phyloP scores from a whole-genome alignment of 208 protist genomes.

The Leishmania martiniquensis region DNA sequence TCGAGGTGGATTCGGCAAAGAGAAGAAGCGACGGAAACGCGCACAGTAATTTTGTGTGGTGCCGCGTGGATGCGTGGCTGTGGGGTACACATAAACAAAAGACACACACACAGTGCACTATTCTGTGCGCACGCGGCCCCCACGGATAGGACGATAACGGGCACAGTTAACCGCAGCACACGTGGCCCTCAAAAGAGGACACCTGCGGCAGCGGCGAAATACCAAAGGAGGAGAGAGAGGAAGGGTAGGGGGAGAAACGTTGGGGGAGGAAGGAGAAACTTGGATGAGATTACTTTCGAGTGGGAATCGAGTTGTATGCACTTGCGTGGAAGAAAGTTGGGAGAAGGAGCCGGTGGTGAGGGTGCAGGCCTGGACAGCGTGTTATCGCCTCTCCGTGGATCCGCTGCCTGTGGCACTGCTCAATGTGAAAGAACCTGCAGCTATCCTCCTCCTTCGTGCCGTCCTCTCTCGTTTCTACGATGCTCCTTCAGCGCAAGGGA shows the following conservation, averaged over 20 bases:
- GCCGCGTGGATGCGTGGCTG: not conserved
- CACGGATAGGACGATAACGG: not conserved
- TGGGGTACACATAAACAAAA: not conserved
- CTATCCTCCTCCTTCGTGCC: not conserved
- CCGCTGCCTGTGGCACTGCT: not conserved
- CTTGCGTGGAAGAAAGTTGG: not conserved
- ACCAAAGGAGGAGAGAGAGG: not conserved
- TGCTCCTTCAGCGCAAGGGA: not conserved
- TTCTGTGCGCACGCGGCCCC: not conserved
- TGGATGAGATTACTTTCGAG: not conserved
- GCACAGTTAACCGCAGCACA: not conserved
- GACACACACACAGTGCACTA: not conserved
- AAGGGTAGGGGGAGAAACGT: not conserved
- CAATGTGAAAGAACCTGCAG: not conserved
- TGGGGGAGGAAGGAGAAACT: not conserved
- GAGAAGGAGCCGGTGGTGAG: not conserved
- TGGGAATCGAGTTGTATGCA: not conserved
- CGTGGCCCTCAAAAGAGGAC: not conserved
- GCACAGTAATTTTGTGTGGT: not conserved
- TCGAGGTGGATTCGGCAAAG: too few relatives aligned
- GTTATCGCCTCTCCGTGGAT: not conserved
- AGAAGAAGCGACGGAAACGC: not conserved
- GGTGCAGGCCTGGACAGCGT: not conserved
- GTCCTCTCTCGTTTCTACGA: not conserved
- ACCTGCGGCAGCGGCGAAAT: not conserved